These are phyloP conservation scores for Septoria linicola DNA, from an alignment of 2,329 filamentous ascomycete genomes.

Conservation along the genomic window DNA sequence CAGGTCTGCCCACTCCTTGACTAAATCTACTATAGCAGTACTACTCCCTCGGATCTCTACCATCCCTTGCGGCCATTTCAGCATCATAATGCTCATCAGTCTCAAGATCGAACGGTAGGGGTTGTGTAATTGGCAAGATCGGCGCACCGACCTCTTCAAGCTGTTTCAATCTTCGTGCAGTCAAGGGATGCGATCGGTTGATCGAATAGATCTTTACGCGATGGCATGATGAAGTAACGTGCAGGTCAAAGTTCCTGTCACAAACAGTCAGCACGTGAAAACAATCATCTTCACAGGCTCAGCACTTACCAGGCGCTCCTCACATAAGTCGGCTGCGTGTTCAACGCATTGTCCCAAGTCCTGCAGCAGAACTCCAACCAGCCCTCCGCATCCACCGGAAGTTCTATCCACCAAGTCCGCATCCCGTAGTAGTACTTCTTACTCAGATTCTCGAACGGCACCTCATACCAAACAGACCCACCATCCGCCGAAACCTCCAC, in stretches of 20 bases:
- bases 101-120: constrained; percentile 52
- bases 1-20: too few relatives aligned
- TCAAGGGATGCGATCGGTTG: constrained; percentile 53
- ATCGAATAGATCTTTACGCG: constrained; percentile 63
- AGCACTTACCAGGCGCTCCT: constrained; percentile 43
- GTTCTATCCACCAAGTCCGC: constrained; percentile 62
- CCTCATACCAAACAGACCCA: constrained; percentile 63
- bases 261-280: constrained; percentile 16
- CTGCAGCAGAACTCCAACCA: constrained; percentile 49
- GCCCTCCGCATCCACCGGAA: constrained; percentile 57
- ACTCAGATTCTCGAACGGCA: constrained; percentile 60
- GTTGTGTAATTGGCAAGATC: constrained; percentile 56
- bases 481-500: constrained; percentile 65
- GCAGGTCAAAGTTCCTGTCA: constrained; percentile 61
- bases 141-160: constrained; percentile 51
- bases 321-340: constrained; percentile 48
- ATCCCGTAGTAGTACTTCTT: constrained; percentile 64
- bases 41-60: constrained; percentile 47
- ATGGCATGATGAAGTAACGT: constrained; percentile 64
- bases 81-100: constrained; percentile 51
- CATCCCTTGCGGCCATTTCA: constrained; percentile 43
- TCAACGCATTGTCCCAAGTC: constrained; percentile 49
- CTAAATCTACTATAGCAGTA: neutral
- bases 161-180: constrained; percentile 51
- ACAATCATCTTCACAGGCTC: neutral